A percentile compares a stretch with the other conserved stretches of the same genome.
phyloP scores from a whole-genome alignment of 2,329 filamentous ascomycete species.

The Alternaria viburni region DNA sequence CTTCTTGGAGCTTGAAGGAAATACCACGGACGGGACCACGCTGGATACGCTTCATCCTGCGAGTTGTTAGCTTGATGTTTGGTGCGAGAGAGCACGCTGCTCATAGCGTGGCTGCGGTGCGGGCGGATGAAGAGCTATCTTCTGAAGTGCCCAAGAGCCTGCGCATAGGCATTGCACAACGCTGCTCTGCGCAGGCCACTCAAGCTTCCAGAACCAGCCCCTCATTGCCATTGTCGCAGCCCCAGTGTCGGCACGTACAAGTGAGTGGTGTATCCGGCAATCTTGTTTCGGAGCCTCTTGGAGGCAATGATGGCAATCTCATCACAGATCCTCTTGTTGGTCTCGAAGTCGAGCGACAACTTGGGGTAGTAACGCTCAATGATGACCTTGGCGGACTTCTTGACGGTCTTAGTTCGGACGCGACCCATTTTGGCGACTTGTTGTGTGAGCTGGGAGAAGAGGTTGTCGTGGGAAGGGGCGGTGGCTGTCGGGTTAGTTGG shows the following conservation, averaged over 20 bases:
- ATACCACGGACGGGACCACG: slow-evolving; percentile 99
- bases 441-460: slow-evolving; percentile 29
- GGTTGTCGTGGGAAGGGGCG: slow-evolving; percentile 27
- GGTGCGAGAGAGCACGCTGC: not conserved
- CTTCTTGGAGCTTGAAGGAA: slow-evolving; percentile 99
- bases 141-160: not conserved
- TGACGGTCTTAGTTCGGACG: slow-evolving; percentile 70
- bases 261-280: slow-evolving; percentile 85
- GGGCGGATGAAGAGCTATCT: not conserved
- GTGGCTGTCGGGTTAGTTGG: slow-evolving; percentile 39
- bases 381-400: slow-evolving; percentile 97
- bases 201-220: slow-evolving; percentile 97
- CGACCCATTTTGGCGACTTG: slow-evolving; percentile 59
- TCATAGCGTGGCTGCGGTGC: not conserved
- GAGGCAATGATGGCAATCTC: slow-evolving; percentile 98
- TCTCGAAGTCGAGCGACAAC: slow-evolving; percentile 99
- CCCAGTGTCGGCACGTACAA: slow-evolving; percentile 47
- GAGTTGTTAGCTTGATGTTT: slow-evolving; percentile 11
- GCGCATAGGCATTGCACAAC: not conserved
- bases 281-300: slow-evolving; percentile 98
- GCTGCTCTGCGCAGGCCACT: slow-evolving; percentile 67
- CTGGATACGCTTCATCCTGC: slow-evolving; percentile 99
- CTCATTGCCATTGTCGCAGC: slow-evolving; percentile 63
- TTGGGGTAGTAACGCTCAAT: slow-evolving; percentile 87
- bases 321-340: slow-evolving; percentile 99